These are phyloP conservation scores for Monotropa hypopitys DNA, from an alignment of 179 eudicot species.

Conservation along the genomic window DNA sequence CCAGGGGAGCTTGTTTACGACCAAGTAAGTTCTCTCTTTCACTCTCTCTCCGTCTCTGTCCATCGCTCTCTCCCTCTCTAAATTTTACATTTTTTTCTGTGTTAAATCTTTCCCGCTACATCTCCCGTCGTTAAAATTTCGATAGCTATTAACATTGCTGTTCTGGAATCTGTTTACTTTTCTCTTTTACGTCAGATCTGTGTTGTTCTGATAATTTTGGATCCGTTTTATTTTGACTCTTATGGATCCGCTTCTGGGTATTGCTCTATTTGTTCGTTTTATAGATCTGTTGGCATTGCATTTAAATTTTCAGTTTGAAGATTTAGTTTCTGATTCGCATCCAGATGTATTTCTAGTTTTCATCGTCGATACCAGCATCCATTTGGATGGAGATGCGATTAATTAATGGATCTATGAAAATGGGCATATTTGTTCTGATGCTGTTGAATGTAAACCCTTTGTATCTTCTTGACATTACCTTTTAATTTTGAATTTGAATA, in stretches of 20 bases:
- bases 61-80: slow-evolving; percentile 1
- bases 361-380: background rate
- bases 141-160: background rate
- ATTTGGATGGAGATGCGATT: background rate
- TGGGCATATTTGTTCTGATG: background rate
- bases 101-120: background rate
- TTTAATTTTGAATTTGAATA: background rate
- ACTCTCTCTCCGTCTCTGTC: background rate
- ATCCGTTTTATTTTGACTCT: background rate
- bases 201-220: background rate
- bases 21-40: slow-evolving; percentile 14
- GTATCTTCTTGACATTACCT: background rate
- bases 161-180: background rate
- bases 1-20: slow-evolving; percentile 13
- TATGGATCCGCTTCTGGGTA: background rate
- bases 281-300: background rate
- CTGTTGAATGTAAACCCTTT: background rate
- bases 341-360: background rate
- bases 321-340: background rate
- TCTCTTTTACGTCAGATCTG: background rate
- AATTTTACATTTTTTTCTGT: background rate
- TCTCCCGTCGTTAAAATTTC: background rate
- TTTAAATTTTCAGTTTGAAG: background rate
- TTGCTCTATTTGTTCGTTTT: background rate
- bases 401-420: background rate